phyloP scores from a whole-genome alignment of 1,284 basidiomycete genomes.

The Dichomitus squalens region DNA sequence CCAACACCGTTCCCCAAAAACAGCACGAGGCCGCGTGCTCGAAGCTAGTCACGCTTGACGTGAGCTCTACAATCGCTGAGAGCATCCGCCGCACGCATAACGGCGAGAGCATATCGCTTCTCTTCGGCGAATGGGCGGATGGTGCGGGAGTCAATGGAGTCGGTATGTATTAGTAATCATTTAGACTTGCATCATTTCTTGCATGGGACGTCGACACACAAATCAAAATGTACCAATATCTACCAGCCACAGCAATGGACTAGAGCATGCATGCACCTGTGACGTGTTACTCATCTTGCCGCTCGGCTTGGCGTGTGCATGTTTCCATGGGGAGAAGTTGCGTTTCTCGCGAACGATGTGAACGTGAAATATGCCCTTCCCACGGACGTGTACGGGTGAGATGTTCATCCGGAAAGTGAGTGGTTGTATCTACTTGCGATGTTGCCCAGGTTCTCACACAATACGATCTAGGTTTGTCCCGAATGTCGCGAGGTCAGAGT shows the following conservation, averaged over 20 bases:
- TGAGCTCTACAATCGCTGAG: constrained; percentile 91
- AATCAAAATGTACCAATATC: constrained; percentile 26
- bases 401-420: constrained; percentile 17
- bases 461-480: constrained; percentile 13
- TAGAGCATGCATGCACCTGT: constrained; percentile 13
- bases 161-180: constrained; percentile 24
- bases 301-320: constrained; percentile 4
- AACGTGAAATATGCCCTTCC: constrained; percentile 8
- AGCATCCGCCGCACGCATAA: constrained; percentile 97
- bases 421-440: background rate
- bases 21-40: constrained; percentile 54
- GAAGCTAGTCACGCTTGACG: constrained; percentile 80
- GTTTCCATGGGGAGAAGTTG: constrained; percentile 19
- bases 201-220: constrained; percentile 19
- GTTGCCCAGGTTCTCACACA: constrained; percentile 17
- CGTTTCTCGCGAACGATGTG: background rate
- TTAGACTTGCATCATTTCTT: constrained; percentile 19
- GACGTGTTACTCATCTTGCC: background rate
- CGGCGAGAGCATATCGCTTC: constrained; percentile 84
- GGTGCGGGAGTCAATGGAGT: constrained; percentile 25
- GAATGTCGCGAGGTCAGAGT: background rate
- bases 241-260: constrained; percentile 20
- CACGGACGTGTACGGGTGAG: constrained; percentile 7
- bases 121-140: constrained; percentile 78
- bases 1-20: constrained; percentile 78